Percentiles rank a stretch among this genome's conserved stretches.
Evolutionary conservation across 495 filamentous ascomycete genomes (phyloP).

Genomic region (Cercophora samala): DNA sequence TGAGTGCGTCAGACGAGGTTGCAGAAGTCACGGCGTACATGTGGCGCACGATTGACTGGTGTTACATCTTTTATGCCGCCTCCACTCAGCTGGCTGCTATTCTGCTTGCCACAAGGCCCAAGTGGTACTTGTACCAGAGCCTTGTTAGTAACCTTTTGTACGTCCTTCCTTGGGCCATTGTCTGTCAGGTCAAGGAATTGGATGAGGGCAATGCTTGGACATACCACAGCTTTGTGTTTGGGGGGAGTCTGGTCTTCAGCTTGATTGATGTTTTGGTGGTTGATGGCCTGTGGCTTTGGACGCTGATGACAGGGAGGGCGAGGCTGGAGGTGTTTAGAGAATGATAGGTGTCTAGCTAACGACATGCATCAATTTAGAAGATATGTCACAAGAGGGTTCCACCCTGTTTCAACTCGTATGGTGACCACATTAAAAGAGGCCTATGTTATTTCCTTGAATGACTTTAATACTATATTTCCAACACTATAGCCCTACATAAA

Average conservation of each 20-base stretch:
- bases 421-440: too few relatives aligned
- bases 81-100: conserved; percentile 63
- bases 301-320: conserved; percentile 48
- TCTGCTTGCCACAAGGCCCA: conserved; percentile 60
- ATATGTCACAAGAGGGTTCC: too few relatives aligned
- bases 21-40: conserved; percentile 61
- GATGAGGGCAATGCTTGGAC: conserved; percentile 60
- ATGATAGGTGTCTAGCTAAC: too few relatives aligned
- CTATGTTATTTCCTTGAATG: too few relatives aligned
- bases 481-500: too few relatives aligned
- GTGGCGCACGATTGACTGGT: conserved; percentile 72
- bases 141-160: conserved; percentile 63
- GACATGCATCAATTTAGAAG: too few relatives aligned
- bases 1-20: conserved; percentile 54
- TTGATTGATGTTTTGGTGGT: conserved; percentile 56
- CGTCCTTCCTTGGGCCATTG: conserved; percentile 69
- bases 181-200: conserved; percentile 48
- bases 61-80: conserved; percentile 70
- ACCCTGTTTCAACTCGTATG: too few relatives aligned
- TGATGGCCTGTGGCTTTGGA: conserved; percentile 54
- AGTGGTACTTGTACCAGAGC: conserved; percentile 66
- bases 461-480: too few relatives aligned
- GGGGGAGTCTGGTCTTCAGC: conserved; percentile 65
- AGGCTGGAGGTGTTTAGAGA: conserved; percentile 19
- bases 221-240: conserved; percentile 65